A percentile compares a stretch with the other conserved stretches of the same genome.
phyloP scores from a whole-genome alignment of 768 basidiomycete species.

The Chiua virens region DNA sequence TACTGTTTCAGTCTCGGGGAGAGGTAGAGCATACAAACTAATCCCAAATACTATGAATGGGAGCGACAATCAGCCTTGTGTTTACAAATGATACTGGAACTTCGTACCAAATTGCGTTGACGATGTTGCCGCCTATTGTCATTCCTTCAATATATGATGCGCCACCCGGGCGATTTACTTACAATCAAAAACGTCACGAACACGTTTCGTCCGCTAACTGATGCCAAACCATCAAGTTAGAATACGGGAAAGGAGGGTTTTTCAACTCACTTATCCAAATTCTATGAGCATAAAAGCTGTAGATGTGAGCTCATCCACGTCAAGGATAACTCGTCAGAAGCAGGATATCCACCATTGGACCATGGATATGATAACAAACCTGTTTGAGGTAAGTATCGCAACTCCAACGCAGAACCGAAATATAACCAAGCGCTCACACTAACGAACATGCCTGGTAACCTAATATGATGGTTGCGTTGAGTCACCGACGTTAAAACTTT shows the following conservation, averaged over 20 bases:
- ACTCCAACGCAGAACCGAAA: too few species aligned
- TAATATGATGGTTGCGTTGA: background rate
- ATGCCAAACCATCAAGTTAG: background rate
- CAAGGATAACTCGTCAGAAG: background rate
- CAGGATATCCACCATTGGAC: conserved; percentile 11
- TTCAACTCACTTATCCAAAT: conserved; percentile 13
- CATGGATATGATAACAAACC: conserved; percentile 1
- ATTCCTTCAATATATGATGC: too few species aligned
- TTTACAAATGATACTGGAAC: background rate
- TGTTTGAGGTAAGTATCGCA: background rate
- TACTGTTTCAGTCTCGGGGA: too few species aligned
- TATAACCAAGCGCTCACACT: background rate
- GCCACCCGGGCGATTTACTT: background rate
- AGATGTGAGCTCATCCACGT: background rate
- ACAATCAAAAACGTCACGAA: conserved; percentile 6
- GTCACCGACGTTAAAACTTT: background rate
- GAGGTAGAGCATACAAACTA: too few species aligned
- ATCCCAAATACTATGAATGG: background rate
- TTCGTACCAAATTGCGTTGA: conserved; percentile 4
- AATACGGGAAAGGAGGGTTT: background rate
- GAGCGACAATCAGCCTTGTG: background rate
- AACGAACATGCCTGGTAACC: background rate
- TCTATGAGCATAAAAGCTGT: conserved; percentile 13
- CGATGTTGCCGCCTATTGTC: background rate
- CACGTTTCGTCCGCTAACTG: conserved; percentile 7